Evolutionary conservation across 2,329 filamentous ascomycete genomes (phyloP).

Genomic region (Aspergillus ochraceoroseus): DNA sequence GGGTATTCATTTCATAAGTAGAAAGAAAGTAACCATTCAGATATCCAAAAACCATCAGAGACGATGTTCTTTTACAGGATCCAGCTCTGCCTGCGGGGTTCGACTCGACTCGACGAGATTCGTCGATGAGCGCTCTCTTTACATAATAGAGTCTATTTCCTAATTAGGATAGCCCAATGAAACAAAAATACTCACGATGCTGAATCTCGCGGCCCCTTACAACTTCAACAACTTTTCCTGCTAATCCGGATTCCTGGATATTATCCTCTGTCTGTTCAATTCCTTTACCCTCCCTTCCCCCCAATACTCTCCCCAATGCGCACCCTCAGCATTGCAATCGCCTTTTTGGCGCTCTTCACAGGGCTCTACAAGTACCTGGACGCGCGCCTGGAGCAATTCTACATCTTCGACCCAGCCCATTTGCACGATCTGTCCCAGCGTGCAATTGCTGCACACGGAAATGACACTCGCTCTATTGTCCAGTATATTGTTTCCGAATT

Average conservation of each 20-base stretch:
- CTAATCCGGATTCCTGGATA: background rate
- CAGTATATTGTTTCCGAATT: slow-evolving; percentile 66
- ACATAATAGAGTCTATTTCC: too few species aligned
- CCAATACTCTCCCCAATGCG: slow-evolving; percentile 17
- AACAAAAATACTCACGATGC: too few species aligned
- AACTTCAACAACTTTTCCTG: slow-evolving; percentile 1
- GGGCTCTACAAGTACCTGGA: slow-evolving; percentile 37
- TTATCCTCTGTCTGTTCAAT: background rate
- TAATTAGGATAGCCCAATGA: too few species aligned
- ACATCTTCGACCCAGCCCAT: slow-evolving; percentile 67
- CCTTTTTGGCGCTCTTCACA: slow-evolving; percentile 35
- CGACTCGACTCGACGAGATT: too few species aligned
- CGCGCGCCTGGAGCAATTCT: slow-evolving; percentile 51
- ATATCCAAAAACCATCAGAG: too few species aligned
- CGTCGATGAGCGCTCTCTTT: too few species aligned
- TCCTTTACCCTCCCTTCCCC: background rate
- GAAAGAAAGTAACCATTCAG: too few species aligned
- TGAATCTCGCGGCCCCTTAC: too few species aligned
- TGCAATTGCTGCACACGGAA: slow-evolving; percentile 64
- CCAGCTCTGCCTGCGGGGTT: too few species aligned
- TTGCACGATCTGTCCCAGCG: slow-evolving; percentile 64
- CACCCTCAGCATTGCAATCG: slow-evolving; percentile 30
- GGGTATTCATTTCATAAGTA: too few species aligned
- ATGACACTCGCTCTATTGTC: slow-evolving; percentile 67
- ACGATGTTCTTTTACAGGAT: too few species aligned